These are phyloP conservation scores for Erythrobasidium yunnanense DNA, from an alignment of 768 basidiomycete genomes.

Conservation along the genomic window DNA sequence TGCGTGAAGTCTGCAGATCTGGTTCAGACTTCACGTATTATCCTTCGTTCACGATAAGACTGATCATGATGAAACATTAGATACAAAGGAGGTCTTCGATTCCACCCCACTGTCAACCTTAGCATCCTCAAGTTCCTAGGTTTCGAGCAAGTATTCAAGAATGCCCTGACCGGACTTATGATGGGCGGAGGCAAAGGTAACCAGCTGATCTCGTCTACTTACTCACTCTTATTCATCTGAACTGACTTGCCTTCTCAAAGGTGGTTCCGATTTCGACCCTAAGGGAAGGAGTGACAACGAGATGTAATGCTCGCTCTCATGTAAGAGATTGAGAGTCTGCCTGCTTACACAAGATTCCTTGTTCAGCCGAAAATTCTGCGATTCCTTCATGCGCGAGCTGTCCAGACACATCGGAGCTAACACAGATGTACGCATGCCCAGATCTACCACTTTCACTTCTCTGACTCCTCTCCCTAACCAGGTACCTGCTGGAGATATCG, in stretches of 20 bases:
- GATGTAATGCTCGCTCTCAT: conserved; percentile 43
- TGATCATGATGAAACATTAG: background rate
- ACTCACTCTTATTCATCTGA: too few relatives aligned
- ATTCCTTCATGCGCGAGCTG: conserved; percentile 64
- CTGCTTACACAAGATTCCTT: too few relatives aligned
- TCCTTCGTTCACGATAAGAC: too few relatives aligned
- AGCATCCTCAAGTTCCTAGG: conserved; percentile 76
- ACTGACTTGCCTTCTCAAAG: too few relatives aligned
- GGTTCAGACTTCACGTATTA: background rate
- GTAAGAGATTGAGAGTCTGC: too few relatives aligned
- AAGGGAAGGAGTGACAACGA: conserved; percentile 67
- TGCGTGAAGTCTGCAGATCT: background rate
- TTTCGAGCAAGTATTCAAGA: conserved; percentile 54
- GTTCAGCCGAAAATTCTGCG: conserved; percentile 34
- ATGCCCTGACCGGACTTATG: conserved; percentile 62
- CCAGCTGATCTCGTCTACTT: too few relatives aligned
- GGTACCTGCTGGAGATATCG: conserved; percentile 51
- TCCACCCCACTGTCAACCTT: conserved; percentile 68
- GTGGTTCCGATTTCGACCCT: conserved; percentile 68
- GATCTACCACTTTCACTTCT: conserved; percentile 41
- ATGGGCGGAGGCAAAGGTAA: conserved; percentile 75
- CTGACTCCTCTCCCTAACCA: too few relatives aligned
- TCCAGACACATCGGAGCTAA: conserved; percentile 46
- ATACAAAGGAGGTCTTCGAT: conserved; percentile 66
- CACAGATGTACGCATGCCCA: conserved; percentile 68